Conservation (phyloP, 78 protist species). For the Monosiga brevicollis region DNA sequence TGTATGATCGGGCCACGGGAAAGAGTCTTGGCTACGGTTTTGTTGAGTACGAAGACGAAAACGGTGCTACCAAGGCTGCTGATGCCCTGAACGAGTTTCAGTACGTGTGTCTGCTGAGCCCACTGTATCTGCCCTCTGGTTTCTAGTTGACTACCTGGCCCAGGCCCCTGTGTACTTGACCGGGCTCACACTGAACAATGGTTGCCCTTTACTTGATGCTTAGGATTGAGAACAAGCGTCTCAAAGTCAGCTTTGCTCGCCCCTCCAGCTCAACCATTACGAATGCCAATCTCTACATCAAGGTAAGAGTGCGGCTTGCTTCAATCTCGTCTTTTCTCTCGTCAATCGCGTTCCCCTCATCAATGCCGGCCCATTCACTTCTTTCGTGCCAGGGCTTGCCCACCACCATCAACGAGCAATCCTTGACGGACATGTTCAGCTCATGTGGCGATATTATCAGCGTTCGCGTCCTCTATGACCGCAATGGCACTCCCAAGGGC, state of each 20-base stretch:
- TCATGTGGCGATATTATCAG: neutral
- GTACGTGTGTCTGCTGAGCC: too few relatives aligned
- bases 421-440: neutral
- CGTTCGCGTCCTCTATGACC: neutral
- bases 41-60: neutral
- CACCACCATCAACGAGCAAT: neutral
- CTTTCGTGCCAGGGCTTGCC: neutral
- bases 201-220: too few relatives aligned
- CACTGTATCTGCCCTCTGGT: too few relatives aligned
- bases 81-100: neutral
- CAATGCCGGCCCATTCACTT: neutral
- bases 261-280: neutral
- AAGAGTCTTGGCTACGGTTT: neutral
- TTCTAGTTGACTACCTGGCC: too few relatives aligned
- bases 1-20: neutral
- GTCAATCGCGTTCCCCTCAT: neutral
- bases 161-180: too few relatives aligned
- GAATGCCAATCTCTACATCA: neutral
- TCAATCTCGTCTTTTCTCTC: neutral
- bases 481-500: neutral
- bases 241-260: neutral
- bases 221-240: neutral
- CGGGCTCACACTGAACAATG: too few relatives aligned
- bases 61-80: neutral
- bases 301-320: neutral